Evolutionary conservation across 768 basidiomycete genomes (phyloP), one percentile per base, ranked within the genome.

Genomic region (Agaricus sinodeliciosus): DNA sequence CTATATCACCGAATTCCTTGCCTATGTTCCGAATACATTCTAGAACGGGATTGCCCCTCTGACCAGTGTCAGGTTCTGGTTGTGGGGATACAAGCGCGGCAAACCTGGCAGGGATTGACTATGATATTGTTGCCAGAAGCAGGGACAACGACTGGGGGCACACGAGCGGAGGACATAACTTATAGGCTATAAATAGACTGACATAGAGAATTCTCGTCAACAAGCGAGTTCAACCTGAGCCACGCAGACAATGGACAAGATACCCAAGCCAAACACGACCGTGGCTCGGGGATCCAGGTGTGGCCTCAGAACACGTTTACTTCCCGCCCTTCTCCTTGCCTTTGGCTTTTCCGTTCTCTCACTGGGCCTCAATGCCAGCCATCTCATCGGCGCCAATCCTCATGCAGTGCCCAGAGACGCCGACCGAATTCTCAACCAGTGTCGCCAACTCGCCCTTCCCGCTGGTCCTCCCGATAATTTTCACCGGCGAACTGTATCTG

Each of bases 1-100:
- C 76, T 55, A 98, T 94, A 62, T 98, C 94, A 0, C 90, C 90
- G 61, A 91, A 96, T 65, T 98, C 94, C 68, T 93, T 94, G 1
- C 88, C 82, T 2, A 96, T 88, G 68, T 91, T 90, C 56, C 85
- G 80, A 49, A 98, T 87, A 59, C 78, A 79, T 62, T 90, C 84
- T 16, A 97, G 78, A n/a, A 97, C 74, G 0, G 90, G 90, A 64
- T 99, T 99, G 18, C 87, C 81, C 54, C 91, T 77, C 87, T 96
- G 60, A 40, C 8, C 42, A 39, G 26, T n/a, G 56, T 56, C 49
- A 34, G 18, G 31, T 22, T n/a, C 18, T 5, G 13, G 26, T 22
- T 9, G 2, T 15, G 2, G 19, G 42, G 34, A 26, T 35, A n/a
- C n/a, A n/a, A 13, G n/a, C 35, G 16, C 12, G 19, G 36, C 57